Percentiles rank a stretch among this genome's conserved stretches.
phyloP scores from a whole-genome alignment of 768 basidiomycete genomes.

The Lactarius deliciosus region DNA sequence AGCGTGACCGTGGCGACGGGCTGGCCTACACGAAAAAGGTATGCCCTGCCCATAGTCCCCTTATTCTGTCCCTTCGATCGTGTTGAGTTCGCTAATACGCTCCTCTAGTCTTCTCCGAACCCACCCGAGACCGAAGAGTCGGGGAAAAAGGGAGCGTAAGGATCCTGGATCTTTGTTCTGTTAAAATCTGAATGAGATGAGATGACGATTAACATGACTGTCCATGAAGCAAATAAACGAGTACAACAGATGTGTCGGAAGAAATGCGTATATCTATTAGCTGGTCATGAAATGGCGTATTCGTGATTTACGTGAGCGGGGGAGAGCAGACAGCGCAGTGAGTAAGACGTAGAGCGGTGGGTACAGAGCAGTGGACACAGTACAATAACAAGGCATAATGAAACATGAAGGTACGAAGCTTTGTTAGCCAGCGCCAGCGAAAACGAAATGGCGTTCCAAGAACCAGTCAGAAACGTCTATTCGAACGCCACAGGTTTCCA shows the following conservation, averaged over 20 bases:
- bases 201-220: background rate
- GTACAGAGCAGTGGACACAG: background rate
- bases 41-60: background rate
- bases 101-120: background rate
- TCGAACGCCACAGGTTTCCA: background rate
- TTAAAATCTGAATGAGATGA: background rate
- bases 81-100: background rate
- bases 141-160: background rate
- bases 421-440: background rate
- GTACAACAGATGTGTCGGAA: background rate
- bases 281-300: background rate
- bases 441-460: background rate
- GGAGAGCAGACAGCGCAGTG: background rate
- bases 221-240: background rate
- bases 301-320: background rate
- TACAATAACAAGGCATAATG: constrained; percentile 7
- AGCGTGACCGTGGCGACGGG: constrained; percentile 22
- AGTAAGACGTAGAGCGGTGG: constrained; percentile 2
- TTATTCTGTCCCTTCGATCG: background rate
- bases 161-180: background rate
- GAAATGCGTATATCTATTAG: background rate
- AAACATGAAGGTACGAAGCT: background rate
- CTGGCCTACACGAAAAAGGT: constrained; percentile 21
- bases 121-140: no score
- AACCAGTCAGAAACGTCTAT: background rate